Evolutionary conservation across 306 rosid genomes (phyloP).

Genomic region (Boehmeria nivea): DNA sequence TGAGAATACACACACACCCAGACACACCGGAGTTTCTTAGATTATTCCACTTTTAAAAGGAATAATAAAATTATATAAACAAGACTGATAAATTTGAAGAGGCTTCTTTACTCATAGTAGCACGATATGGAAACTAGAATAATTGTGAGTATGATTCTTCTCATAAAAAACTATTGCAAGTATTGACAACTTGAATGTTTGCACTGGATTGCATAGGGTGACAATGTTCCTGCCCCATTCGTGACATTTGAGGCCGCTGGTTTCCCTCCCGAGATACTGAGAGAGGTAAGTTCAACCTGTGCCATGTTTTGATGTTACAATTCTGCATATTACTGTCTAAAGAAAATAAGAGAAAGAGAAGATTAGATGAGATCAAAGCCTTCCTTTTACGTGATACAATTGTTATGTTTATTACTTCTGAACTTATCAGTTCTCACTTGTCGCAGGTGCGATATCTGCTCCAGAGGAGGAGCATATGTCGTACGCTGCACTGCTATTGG

Average conservation of each 20-base stretch:
- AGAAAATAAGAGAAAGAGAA: not conserved
- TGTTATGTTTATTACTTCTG: slow-evolving; percentile 35
- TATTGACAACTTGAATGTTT: slow-evolving; percentile 11
- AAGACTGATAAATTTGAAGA: not conserved
- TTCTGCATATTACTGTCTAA: not conserved
- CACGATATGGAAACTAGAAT: too few species aligned
- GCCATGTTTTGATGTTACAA: slow-evolving; percentile 14
- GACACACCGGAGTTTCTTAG: too few species aligned
- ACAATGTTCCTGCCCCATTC: slow-evolving; percentile 88
- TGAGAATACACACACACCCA: too few species aligned
- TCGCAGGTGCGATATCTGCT: slow-evolving; percentile 99
- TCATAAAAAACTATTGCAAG: not conserved
- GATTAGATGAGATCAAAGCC: slow-evolving; percentile 25
- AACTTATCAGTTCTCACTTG: slow-evolving; percentile 87
- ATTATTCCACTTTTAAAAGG: too few species aligned
- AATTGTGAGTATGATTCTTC: not conserved
- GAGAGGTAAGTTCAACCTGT: slow-evolving; percentile 67
- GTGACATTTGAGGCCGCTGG: slow-evolving; percentile 87
- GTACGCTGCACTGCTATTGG: slow-evolving; percentile 99
- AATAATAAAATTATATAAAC: too few species aligned
- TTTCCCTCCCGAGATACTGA: slow-evolving; percentile 91
- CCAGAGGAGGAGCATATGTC: slow-evolving; percentile 99
- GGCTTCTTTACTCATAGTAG: not conserved
- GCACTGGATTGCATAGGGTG: slow-evolving; percentile 62
- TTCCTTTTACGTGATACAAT: slow-evolving; percentile 15